Percentiles rank a stretch among this genome's conserved stretches.
Evolutionary conservation across 1,284 basidiomycete species (phyloP).

Genomic region (Pyrrhoderma noxium): DNA sequence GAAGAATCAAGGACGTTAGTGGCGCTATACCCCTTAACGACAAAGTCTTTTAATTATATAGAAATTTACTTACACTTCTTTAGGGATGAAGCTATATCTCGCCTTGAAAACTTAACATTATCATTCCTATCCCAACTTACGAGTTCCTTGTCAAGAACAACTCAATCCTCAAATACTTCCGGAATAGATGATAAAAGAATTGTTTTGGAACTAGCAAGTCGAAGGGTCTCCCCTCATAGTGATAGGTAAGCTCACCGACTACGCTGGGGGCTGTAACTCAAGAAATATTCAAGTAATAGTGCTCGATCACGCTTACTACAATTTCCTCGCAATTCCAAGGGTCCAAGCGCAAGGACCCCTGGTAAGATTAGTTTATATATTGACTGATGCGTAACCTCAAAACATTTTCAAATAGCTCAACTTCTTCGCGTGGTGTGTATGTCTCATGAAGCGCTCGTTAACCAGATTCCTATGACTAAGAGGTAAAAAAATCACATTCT

Average conservation of each 20-base stretch:
- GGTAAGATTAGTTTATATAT: slow-evolving; percentile 32
- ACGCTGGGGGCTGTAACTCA: neutral
- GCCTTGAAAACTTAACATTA: slow-evolving; percentile 44
- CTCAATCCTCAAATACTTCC: slow-evolving; percentile 1
- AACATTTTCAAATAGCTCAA: slow-evolving; percentile 48
- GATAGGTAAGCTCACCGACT: slow-evolving; percentile 19
- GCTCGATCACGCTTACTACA: slow-evolving; percentile 22
- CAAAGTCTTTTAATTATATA: no score
- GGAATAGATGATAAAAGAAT: slow-evolving; percentile 20
- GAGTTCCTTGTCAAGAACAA: slow-evolving; percentile 9
- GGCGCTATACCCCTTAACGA: no score
- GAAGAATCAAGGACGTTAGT: no score
- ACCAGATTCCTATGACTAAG: slow-evolving; percentile 56
- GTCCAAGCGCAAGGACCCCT: slow-evolving; percentile 43
- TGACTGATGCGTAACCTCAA: slow-evolving; percentile 12
- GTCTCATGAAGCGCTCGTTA: slow-evolving; percentile 55
- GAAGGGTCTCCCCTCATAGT: slow-evolving; percentile 18
- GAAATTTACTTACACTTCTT: no score
- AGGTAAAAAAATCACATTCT: slow-evolving; percentile 36
- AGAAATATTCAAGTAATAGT: slow-evolving; percentile 17
- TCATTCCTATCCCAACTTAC: slow-evolving; percentile 49
- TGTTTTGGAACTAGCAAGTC: slow-evolving; percentile 25
- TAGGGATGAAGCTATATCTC: slow-evolving; percentile 8
- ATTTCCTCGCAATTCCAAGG: slow-evolving; percentile 32
- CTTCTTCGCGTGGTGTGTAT: slow-evolving; percentile 53